phyloP scores from a whole-genome alignment of 345 rosid genomes.

The Gossypium thurberi region DNA sequence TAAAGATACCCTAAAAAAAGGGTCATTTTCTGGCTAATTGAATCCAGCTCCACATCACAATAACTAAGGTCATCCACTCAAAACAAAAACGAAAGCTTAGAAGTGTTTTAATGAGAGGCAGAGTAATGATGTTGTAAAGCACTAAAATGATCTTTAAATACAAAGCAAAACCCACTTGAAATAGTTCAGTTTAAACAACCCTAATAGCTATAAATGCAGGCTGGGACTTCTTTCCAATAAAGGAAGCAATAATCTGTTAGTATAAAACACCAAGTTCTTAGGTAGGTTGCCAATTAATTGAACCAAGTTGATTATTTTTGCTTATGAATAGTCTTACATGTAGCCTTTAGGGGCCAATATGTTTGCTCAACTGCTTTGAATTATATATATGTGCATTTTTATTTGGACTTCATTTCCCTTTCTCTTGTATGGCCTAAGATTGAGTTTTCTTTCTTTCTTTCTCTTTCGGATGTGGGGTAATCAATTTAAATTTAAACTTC shows the following conservation, averaged over 20 bases:
- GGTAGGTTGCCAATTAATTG: neutral
- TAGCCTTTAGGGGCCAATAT: neutral
- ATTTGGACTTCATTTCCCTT: neutral
- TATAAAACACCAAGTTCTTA: neutral
- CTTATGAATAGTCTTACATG: neutral
- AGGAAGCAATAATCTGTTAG: neutral
- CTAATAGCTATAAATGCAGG: neutral
- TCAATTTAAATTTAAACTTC: conserved; percentile 4
- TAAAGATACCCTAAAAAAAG: neutral
- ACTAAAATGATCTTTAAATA: neutral
- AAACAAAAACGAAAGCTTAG: neutral
- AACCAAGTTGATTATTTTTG: neutral
- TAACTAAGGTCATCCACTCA: neutral
- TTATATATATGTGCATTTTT: neutral
- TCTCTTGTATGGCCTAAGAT: neutral
- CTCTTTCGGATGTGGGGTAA: neutral
- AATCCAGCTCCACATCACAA: conserved; percentile 4
- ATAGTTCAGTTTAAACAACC: conserved; percentile 2
- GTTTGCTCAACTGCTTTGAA: neutral
- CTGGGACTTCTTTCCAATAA: neutral
- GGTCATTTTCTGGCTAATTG: neutral
- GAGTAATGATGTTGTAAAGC: neutral
- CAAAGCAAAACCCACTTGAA: conserved; percentile 2
- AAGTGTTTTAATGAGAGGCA: neutral
- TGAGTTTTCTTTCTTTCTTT: neutral